Evolutionary conservation across 164 flowering plant species (phyloP).

Genomic region (Dillenia turbinata): DNA sequence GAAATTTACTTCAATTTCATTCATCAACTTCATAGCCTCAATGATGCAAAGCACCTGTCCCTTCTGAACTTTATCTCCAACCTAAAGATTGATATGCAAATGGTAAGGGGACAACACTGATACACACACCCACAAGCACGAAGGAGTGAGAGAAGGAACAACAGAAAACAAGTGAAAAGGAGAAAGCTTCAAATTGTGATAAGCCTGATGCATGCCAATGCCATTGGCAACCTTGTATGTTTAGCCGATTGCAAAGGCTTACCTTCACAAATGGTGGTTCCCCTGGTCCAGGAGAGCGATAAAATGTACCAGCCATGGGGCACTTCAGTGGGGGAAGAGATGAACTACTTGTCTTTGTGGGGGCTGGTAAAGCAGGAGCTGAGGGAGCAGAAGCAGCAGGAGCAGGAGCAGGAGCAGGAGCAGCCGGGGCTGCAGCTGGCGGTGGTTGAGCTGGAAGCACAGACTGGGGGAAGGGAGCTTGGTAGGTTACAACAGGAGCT

Average conservation of each 20-base stretch:
- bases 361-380: constrained; percentile 30
- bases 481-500: constrained; percentile 26
- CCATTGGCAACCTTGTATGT: too few species aligned
- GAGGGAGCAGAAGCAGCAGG: constrained; percentile 21
- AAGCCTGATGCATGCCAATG: too few species aligned
- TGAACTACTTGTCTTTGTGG: constrained; percentile 32
- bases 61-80: constrained; percentile 75
- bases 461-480: constrained; percentile 21
- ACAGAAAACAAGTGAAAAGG: not conserved
- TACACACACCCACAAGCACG: not conserved
- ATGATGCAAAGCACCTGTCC: constrained; percentile 75
- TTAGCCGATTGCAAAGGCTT: not conserved
- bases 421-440: constrained; percentile 19
- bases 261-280: constrained; percentile 80
- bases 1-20: constrained; percentile 63
- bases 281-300: constrained; percentile 62
- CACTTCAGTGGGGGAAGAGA: constrained; percentile 60
- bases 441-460: constrained; percentile 31
- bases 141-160: not conserved
- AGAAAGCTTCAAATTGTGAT: not conserved
- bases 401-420: constrained; percentile 24
- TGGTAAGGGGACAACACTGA: not conserved
- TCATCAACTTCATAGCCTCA: constrained; percentile 87
- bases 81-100: constrained; percentile 26
- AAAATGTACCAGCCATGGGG: constrained; percentile 84